These are phyloP conservation scores for Hysterium pulicare DNA, from an alignment of 2,329 filamentous ascomycete genomes.

Conservation along the genomic window DNA sequence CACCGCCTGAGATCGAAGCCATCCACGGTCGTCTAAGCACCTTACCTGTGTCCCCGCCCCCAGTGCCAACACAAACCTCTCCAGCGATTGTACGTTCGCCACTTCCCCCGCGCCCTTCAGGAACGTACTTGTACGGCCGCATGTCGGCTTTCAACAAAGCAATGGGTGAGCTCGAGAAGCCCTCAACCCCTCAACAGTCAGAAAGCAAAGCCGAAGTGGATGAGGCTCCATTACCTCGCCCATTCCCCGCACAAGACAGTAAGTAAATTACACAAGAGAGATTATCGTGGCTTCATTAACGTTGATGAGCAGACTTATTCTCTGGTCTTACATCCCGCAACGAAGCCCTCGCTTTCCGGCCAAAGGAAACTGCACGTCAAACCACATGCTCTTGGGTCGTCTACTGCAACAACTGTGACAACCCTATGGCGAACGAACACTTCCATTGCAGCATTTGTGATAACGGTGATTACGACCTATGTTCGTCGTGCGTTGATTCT, in stretches of 20 bases:
- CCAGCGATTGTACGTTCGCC: neutral
- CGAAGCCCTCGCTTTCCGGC: slow-evolving; percentile 37
- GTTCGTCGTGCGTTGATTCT: slow-evolving; percentile 69
- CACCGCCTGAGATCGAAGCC: slow-evolving; percentile 3
- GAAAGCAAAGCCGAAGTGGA: slow-evolving; percentile 9
- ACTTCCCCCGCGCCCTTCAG: slow-evolving; percentile 1
- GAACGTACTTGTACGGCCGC: slow-evolving; percentile 4
- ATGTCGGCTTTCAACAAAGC: slow-evolving; percentile 12
- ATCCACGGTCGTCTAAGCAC: slow-evolving; percentile 16
- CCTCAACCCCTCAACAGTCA: neutral
- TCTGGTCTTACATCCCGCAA: slow-evolving; percentile 25
- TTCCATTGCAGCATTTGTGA: slow-evolving; percentile 96
- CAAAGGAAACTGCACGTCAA: slow-evolving; percentile 35
- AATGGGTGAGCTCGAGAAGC: slow-evolving; percentile 6
- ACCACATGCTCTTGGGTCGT: slow-evolving; percentile 64
- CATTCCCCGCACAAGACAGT: slow-evolving; percentile 37
- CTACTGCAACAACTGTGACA: slow-evolving; percentile 89
- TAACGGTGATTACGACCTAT: slow-evolving; percentile 90
- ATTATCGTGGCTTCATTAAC: neutral
- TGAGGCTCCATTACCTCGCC: slow-evolving; percentile 41
- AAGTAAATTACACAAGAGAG: too few species aligned
- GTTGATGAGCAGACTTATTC: slow-evolving; percentile 22
- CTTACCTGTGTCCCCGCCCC: neutral
- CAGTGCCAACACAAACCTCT: neutral
- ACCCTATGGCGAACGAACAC: slow-evolving; percentile 73